Evolutionary conservation across 2,329 filamentous ascomycete genomes (phyloP).

Genomic region (Xylaria sp.): DNA sequence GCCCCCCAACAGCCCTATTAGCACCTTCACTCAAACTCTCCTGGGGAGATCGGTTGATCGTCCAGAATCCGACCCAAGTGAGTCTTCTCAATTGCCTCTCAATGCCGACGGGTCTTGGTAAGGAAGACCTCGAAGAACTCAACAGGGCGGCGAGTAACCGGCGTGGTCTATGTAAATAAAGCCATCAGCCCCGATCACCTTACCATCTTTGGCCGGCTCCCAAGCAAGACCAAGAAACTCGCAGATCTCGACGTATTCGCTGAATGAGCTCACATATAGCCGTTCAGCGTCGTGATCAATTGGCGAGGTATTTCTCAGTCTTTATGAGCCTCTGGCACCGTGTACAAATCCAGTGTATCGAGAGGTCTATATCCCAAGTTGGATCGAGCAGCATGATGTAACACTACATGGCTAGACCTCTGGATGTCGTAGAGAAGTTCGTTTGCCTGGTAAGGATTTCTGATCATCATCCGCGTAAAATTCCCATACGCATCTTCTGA

Average conservation of each 20-base stretch:
- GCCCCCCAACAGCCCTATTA: neutral
- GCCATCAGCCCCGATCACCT: conserved; percentile 39
- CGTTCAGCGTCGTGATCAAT: conserved; percentile 61
- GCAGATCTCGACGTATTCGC: conserved; percentile 61
- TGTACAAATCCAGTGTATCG: conserved; percentile 32
- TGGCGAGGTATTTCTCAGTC: conserved; percentile 18
- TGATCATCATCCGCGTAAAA: conserved; percentile 46
- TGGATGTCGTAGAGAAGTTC: conserved; percentile 25
- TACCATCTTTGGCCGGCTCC: conserved; percentile 20
- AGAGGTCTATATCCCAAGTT: conserved; percentile 22
- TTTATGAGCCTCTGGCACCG: conserved; percentile 19
- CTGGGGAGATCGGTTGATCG: conserved; percentile 33
- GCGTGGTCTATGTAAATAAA: conserved; percentile 38
- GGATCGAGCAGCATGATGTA: conserved; percentile 33
- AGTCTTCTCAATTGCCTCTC: conserved; percentile 47
- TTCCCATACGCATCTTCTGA: neutral
- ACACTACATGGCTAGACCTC: conserved; percentile 10
- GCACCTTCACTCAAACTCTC: conserved; percentile 23
- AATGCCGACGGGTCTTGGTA: conserved; percentile 21
- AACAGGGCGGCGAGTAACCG: conserved; percentile 19
- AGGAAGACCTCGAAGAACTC: conserved; percentile 17
- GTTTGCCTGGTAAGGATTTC: conserved; percentile 37
- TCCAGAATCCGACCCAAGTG: conserved; percentile 49
- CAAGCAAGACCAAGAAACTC: conserved; percentile 55
- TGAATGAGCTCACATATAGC: conserved; percentile 62